Evolutionary conservation across 345 rosid genomes (phyloP), one percentile per base, ranked within the genome.

Genomic region (Eucalyptus cloeziana): DNA sequence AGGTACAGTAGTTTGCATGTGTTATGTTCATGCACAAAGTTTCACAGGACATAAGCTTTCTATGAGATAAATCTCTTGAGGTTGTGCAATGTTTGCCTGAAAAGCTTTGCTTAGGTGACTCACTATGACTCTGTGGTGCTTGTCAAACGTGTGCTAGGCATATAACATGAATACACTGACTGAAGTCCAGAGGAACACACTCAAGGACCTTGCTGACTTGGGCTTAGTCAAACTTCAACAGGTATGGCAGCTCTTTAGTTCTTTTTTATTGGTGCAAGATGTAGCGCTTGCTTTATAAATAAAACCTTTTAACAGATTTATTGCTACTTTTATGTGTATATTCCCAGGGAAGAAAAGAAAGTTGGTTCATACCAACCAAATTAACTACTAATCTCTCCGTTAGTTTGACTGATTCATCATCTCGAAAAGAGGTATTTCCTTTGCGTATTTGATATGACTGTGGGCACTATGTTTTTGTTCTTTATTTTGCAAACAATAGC

Each of bases 181-280:
- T n/a, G 99, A 97, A 76, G 89, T 92, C 88, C 99, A 97, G 88
- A 91, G 88, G 89, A 90, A 49, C 89, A 92, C 94, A 81, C 93
- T 97, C 88, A 97, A 95, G 93, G 99, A 97, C 92, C 96, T 97
- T 91, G 97, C 96, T 87, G 98, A 97, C 94, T 93, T 97, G 94
- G 99, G 99, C 89, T 92, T 97, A 92, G 96, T 97, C 91, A 96
- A 97, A 92, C 99, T 95, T 93, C 99, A 96, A 93, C 97, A 97
- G 98, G 99, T 97, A 80, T 85, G 62, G 62, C 40, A 16, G 58
- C 79, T 69, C 71, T 37, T 60, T 25, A 49, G 17, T 52, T 31
- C 67, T 69, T 30, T 17, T n/a, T 31, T 49, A 16, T 60, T 43
- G 27, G 27, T 50, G 27, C 19, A 79, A 22, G n/a, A 47, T 30